Conservation (phyloP, 2,329 filamentous ascomycete genomes). For the Coleophoma cylindrospora region DNA sequence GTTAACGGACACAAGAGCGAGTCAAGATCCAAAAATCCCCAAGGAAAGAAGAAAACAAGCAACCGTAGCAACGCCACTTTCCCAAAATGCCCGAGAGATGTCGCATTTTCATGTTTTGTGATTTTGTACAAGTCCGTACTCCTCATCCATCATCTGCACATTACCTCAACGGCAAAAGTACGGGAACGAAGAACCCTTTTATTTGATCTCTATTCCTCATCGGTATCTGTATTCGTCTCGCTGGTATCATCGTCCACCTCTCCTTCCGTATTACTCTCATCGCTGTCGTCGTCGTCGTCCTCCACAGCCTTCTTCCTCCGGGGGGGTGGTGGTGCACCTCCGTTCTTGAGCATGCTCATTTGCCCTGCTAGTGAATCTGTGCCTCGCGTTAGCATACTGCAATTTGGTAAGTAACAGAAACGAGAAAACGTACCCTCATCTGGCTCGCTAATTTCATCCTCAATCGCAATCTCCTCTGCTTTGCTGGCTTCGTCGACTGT, state of each 20-base stretch:
- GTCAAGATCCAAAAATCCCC: too few relatives aligned
- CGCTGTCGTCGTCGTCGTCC: constrained; percentile 50
- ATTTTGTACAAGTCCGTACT: too few relatives aligned
- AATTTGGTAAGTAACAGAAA: not conserved
- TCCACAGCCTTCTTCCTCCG: constrained; percentile 51
- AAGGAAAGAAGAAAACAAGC: constrained; percentile 5
- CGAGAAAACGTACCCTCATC: constrained; percentile 76
- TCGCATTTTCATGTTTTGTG: too few relatives aligned
- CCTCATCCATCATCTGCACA: too few relatives aligned
- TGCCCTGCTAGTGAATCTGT: constrained; percentile 84
- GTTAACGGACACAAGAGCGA: too few relatives aligned
- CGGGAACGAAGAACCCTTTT: too few relatives aligned
- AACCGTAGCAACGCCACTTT: constrained; percentile 6
- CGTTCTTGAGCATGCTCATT: constrained; percentile 82
- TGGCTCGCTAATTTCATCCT: constrained; percentile 96
- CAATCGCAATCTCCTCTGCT: constrained; percentile 71
- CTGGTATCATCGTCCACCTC: constrained; percentile 58
- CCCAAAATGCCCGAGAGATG: not conserved
- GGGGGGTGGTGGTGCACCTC: constrained; percentile 40
- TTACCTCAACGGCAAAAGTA: too few relatives aligned
- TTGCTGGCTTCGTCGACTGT: constrained; percentile 86
- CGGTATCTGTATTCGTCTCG: constrained; percentile 63
- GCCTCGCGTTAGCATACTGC: not conserved
- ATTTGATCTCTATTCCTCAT: constrained; percentile 25
- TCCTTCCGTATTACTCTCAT: constrained; percentile 80